Evolutionary conservation across 2,329 filamentous ascomycete genomes (phyloP), one percentile per base, ranked within the genome.

Genomic region (Nectriaceae sp.): DNA sequence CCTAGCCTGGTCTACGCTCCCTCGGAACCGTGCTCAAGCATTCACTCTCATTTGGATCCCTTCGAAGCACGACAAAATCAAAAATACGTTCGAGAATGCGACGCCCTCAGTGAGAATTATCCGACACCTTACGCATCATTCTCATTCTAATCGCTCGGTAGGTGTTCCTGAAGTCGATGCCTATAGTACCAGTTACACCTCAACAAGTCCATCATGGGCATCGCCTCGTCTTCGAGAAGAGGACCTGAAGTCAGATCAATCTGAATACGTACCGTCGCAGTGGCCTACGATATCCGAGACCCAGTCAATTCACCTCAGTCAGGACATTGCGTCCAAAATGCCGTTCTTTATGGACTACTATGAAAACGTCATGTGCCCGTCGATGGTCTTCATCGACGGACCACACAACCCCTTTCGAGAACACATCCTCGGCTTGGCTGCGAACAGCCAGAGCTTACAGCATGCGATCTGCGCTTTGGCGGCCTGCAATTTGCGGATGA

Each of bases 331-430:
- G 52, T 83, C 87, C 49, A 88, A 90, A 64, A 87, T 96, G 75
- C 87, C 88, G 56, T 95, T 88, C 70, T 87, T 96, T 65, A 87
- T 97, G 75, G 88, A 95, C 66, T 96, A 96, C 70, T 97, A 96
- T 70, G 87, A 92, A 65, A 91, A 90, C 68, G 89, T 90, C 64
- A 92, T 97, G 73, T 94, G 91, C 57, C 89, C 90, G 4, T 90
- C 90, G 50, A 89, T 97, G 70, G 91, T 97, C 42, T 89, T 91
- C 57, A 91, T 96, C 67, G 93, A 97, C 66, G 86, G 86, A 11
- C 87, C 89, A 2, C 80, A 79, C 53, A 97, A 96, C 67, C 93
- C 93, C 1, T 97, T 93, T 66, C 81, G 91, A 52, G 84, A 86
- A 60, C 88, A 95, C 64, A 84, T 97, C 46, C 77, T 96, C 50